A percentile compares a stretch with the other conserved stretches of the same genome.
phyloP scores from a whole-genome alignment of 805 yeast species.

The Wickerhamiella dianesei region DNA sequence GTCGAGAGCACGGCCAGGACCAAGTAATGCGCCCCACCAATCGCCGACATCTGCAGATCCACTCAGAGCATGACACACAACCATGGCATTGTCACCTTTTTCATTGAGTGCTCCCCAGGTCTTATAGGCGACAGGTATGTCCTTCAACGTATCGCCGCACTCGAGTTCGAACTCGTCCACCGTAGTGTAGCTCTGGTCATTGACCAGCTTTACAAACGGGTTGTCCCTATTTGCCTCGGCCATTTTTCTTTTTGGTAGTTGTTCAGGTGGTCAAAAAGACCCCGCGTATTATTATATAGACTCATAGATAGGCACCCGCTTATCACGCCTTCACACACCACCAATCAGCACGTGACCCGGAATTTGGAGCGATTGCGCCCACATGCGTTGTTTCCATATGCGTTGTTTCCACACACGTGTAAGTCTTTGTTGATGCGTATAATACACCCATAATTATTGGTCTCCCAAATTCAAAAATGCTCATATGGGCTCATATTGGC shows the following conservation, averaged over 20 bases:
- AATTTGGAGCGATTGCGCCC: background rate
- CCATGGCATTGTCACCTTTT: conserved; percentile 57
- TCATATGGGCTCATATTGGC: too few species aligned
- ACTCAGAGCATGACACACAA: conserved; percentile 92
- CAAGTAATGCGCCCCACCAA: conserved; percentile 98
- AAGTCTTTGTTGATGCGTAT: too few species aligned
- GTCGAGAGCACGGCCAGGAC: conserved; percentile 77
- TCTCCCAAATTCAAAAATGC: too few species aligned
- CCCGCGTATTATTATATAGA: too few species aligned
- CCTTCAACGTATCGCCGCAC: conserved; percentile 43
- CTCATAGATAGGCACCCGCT: too few species aligned
- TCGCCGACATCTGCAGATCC: conserved; percentile 92
- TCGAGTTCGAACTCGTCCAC: conserved; percentile 66
- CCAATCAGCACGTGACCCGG: background rate
- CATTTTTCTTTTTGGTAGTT: too few species aligned
- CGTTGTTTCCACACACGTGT: background rate
- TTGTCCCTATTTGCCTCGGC: conserved; percentile 31
- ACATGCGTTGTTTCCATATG: background rate
- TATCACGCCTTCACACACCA: background rate
- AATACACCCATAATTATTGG: background rate
- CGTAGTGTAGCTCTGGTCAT: conserved; percentile 63
- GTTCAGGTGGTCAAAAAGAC: background rate
- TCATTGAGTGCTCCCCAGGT: conserved; percentile 84
- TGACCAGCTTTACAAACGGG: conserved; percentile 55
- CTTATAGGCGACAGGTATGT: conserved; percentile 89